Conservation (phyloP, 2,329 filamentous ascomycete species). For the Trichoderma gracile region DNA sequence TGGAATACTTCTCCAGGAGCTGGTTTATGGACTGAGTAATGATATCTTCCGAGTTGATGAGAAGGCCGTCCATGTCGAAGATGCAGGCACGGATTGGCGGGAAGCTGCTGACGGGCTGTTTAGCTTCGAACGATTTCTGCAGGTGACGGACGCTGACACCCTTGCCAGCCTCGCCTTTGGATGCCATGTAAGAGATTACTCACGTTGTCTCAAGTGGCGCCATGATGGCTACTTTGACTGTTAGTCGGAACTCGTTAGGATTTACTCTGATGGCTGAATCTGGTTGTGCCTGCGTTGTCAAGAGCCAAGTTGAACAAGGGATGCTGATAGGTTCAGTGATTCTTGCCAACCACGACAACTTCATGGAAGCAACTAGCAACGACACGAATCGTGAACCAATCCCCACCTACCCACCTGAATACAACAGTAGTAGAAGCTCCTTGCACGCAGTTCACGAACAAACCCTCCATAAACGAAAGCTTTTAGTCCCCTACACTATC, state of each 20-base stretch:
- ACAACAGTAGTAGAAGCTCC: background rate
- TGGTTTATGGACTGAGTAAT: slow-evolving; percentile 15
- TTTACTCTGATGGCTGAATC: background rate
- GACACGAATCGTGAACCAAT: no score
- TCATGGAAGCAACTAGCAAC: background rate
- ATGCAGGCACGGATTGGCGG: slow-evolving; percentile 7
- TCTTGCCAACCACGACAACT: background rate
- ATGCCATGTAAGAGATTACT: background rate
- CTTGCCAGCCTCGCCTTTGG: background rate
- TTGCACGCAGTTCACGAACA: background rate
- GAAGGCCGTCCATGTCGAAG: slow-evolving; percentile 10
- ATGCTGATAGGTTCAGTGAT: background rate
- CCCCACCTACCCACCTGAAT: background rate
- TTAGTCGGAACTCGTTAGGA: no score
- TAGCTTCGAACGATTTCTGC: background rate
- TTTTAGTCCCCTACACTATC: background rate
- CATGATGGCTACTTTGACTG: background rate
- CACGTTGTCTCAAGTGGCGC: background rate
- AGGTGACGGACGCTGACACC: background rate
- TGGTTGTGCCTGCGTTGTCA: background rate
- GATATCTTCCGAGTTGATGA: slow-evolving; percentile 15
- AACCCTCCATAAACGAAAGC: background rate
- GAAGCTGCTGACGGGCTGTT: background rate
- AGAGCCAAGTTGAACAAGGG: no score
- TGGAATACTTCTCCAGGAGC: slow-evolving; percentile 3